Evolutionary conservation across 805 yeast genomes (phyloP).

Genomic region (Grigorovia humatica): DNA sequence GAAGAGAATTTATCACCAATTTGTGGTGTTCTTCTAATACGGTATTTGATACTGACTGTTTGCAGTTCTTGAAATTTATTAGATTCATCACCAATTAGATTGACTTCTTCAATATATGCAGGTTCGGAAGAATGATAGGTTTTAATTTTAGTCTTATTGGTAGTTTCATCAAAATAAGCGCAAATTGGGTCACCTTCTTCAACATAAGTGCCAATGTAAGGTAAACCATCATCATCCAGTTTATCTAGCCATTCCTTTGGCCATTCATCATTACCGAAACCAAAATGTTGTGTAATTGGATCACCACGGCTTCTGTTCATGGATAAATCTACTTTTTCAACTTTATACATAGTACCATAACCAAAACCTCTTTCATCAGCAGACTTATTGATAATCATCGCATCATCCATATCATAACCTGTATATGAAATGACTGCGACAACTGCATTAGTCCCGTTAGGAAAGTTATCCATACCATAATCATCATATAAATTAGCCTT

Average conservation of each 20-base stretch:
- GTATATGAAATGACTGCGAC: constrained; percentile 98
- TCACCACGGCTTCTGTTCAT: constrained; percentile 79
- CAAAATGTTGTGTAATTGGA: constrained; percentile 88
- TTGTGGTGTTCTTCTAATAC: constrained; percentile 83
- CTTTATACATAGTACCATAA: constrained; percentile 92
- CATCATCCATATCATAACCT: constrained; percentile 99
- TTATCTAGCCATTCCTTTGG: constrained; percentile 84
- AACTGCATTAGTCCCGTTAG: constrained; percentile 96
- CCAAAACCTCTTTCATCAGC: constrained; percentile 98
- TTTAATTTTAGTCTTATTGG: constrained; percentile 84
- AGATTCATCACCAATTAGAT: constrained; percentile 75
- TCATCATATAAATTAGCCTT: constrained; percentile 89
- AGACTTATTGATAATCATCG: constrained; percentile 94
- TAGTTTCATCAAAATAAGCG: constrained; percentile 84
- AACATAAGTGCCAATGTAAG: constrained; percentile 75
- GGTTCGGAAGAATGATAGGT: constrained; percentile 92
- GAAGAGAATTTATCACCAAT: constrained; percentile 98
- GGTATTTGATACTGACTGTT: constrained; percentile 72
- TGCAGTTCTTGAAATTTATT: constrained; percentile 66
- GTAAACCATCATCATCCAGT: constrained; percentile 87
- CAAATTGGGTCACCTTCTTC: constrained; percentile 94
- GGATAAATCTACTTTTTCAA: constrained; percentile 79
- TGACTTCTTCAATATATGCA: constrained; percentile 91
- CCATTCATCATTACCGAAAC: constrained; percentile 89
- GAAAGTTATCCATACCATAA: constrained; percentile 96